Evolutionary conservation across 169 alveolate species (phyloP).

Genomic region (Plasmodium fragile): DNA sequence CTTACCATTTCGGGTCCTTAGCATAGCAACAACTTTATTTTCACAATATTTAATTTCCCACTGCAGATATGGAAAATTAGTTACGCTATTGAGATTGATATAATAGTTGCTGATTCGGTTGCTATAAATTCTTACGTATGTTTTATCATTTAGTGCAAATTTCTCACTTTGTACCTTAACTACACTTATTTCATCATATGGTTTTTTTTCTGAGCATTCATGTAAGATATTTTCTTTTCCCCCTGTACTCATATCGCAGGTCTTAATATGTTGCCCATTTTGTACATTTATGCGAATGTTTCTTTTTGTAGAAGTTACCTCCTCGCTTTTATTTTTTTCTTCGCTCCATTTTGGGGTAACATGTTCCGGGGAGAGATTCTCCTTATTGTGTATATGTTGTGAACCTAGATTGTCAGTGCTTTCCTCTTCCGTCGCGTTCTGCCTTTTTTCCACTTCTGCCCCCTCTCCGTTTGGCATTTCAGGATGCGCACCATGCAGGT

Average conservation of each 20-base stretch:
- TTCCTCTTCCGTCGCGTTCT: neutral
- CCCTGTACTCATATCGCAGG: neutral
- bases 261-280: neutral
- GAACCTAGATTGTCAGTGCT: neutral
- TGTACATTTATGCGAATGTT: neutral
- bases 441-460: neutral
- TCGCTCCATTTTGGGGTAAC: neutral
- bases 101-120: conserved; percentile 45
- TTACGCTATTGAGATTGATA: conserved; percentile 32
- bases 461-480: conserved; percentile 3
- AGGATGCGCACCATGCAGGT: neutral
- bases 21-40: conserved; percentile 30
- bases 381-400: neutral
- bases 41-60: conserved; percentile 55
- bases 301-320: neutral
- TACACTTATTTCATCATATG: conserved; percentile 47
- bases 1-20: conserved; percentile 21
- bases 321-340: neutral
- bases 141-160: conserved; percentile 24
- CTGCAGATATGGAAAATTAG: conserved; percentile 20
- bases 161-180: conserved; percentile 18
- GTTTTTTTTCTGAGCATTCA: neutral
- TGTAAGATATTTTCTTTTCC: neutral
- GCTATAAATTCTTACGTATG: conserved; percentile 49
- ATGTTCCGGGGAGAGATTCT: neutral